Percentiles rank a stretch among this genome's conserved stretches.
phyloP scores from a whole-genome alignment of 2,329 filamentous ascomycete species.

The Clarireedia sp. region DNA sequence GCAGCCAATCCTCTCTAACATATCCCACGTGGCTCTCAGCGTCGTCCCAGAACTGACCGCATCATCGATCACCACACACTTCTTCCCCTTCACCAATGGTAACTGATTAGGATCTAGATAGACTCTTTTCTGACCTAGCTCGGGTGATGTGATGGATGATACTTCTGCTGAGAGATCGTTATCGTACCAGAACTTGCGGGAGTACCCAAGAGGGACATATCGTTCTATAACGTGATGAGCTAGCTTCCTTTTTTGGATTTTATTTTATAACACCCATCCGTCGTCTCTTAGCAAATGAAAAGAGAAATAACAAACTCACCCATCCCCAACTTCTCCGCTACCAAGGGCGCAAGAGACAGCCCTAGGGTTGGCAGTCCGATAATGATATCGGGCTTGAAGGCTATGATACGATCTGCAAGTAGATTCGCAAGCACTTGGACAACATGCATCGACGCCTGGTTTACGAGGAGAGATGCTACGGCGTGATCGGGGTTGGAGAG shows the following conservation, averaged over 20 bases:
- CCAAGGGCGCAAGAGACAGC: conserved; percentile 17
- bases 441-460: conserved; percentile 22
- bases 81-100: conserved; percentile 16
- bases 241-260: too few relatives aligned
- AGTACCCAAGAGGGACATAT: conserved; percentile 26
- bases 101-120: conserved; percentile 24
- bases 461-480: conserved; percentile 24
- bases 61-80: conserved; percentile 23
- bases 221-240: conserved; percentile 12
- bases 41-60: conserved; percentile 25
- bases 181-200: conserved; percentile 26
- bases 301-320: conserved; percentile 15
- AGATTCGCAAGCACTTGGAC: conserved; percentile 13
- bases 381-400: conserved; percentile 18
- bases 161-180: conserved; percentile 19
- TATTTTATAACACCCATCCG: too few relatives aligned
- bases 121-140: conserved; percentile 15
- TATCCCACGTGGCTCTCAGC: conserved; percentile 22
- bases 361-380: conserved; percentile 26
- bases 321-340: conserved; percentile 19
- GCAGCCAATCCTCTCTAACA: conserved; percentile 19
- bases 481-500: conserved; percentile 13
- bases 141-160: conserved; percentile 24
- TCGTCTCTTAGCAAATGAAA: too few relatives aligned
- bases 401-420: conserved; percentile 12